Evolutionary conservation across 495 filamentous ascomycete genomes (phyloP).

Genomic region (Pyronema domesticum): DNA sequence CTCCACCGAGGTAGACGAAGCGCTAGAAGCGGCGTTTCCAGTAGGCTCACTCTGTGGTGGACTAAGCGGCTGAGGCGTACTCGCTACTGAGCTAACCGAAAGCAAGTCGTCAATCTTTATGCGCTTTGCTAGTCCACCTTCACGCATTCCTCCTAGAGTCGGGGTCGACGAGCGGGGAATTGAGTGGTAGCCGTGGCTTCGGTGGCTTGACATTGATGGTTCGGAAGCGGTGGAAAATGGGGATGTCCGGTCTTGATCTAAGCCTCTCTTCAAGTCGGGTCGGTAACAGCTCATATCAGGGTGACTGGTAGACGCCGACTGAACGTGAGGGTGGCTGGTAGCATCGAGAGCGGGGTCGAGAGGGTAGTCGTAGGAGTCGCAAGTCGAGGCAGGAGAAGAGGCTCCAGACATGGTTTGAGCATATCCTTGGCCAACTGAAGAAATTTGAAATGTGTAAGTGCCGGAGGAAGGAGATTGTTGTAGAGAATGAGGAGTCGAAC

Average conservation of each 20-base stretch:
- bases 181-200: constrained; percentile 4
- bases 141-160: neutral
- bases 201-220: neutral
- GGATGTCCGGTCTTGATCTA: constrained; percentile 18
- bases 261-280: constrained; percentile 19
- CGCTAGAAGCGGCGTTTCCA: neutral
- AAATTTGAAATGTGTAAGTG: constrained; percentile 25
- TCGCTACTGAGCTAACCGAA: constrained; percentile 12
- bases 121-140: constrained; percentile 19
- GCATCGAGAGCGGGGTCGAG: constrained; percentile 57
- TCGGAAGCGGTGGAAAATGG: constrained; percentile 23
- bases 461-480: neutral
- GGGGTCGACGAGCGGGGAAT: constrained; percentile 22
- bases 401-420: constrained; percentile 14
- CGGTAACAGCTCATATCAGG: constrained; percentile 18
- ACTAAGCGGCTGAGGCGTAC: constrained; percentile 20
- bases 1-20: neutral
- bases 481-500: constrained; percentile 13
- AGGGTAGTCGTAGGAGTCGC: constrained; percentile 40
- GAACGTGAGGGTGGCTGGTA: constrained; percentile 21
- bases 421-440: constrained; percentile 26
- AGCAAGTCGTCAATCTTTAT: constrained; percentile 24
- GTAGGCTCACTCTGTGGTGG: constrained; percentile 20
- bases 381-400: constrained; percentile 23
- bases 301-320: constrained; percentile 8